Evolutionary conservation across 75 land plant species (phyloP).

Genomic region (Azolla pinnata): DNA sequence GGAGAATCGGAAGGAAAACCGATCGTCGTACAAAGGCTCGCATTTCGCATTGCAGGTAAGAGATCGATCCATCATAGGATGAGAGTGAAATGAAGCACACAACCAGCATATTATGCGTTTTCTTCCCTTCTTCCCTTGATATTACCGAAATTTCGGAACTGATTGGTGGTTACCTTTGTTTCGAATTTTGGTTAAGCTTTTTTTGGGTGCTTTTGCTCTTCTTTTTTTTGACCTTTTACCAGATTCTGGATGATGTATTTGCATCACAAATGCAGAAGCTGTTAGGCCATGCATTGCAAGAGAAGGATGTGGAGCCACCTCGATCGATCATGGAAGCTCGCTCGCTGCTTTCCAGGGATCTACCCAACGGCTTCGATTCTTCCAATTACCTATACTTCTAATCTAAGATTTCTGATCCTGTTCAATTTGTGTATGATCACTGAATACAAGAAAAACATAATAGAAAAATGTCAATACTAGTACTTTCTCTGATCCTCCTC

Average conservation of each 20-base stretch:
- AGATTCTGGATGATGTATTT: slow-evolving; percentile 67
- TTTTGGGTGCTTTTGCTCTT: too few species aligned
- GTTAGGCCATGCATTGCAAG: slow-evolving; percentile 46
- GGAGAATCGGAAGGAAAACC: slow-evolving; percentile 73
- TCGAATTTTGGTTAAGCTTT: too few species aligned
- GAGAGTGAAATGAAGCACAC: too few species aligned
- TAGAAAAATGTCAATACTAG: too few species aligned
- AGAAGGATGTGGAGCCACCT: slow-evolving; percentile 66
- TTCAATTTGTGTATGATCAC: too few species aligned
- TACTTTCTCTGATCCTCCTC: background rate
- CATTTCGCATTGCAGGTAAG: slow-evolving; percentile 69
- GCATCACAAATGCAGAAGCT: slow-evolving; percentile 64
- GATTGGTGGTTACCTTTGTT: too few species aligned
- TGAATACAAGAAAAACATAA: too few species aligned
- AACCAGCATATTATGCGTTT: background rate
- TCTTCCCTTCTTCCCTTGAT: background rate
- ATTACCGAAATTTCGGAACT: background rate
- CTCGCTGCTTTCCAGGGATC: slow-evolving; percentile 61
- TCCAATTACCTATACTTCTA: slow-evolving; percentile 40
- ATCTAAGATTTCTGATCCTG: too few species aligned
- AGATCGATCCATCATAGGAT: too few species aligned
- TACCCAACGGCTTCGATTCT: slow-evolving; percentile 42
- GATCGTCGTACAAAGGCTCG: slow-evolving; percentile 74
- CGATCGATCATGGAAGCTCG: slow-evolving; percentile 52
- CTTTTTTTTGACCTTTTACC: slow-evolving; percentile 3